A percentile compares a stretch with the other conserved stretches of the same genome.
Conservation (phyloP, 306 rosid species). For the Ormosia emarginata region DNA sequence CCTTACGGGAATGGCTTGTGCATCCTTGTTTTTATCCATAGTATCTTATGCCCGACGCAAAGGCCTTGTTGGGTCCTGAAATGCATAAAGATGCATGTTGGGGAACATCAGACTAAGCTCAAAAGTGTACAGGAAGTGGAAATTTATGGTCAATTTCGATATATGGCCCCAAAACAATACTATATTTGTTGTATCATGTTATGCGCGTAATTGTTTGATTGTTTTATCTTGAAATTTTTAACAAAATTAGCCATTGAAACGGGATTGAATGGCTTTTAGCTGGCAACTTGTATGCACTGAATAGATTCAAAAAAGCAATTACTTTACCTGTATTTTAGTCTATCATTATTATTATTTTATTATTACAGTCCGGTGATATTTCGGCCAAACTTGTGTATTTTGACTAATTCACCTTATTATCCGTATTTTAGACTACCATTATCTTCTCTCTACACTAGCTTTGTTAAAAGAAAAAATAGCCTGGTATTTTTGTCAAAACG, state of each 20-base stretch:
- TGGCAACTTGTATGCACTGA: not conserved
- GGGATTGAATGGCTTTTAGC: not conserved
- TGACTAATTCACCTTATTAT: too few species aligned
- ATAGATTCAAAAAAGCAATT: not conserved
- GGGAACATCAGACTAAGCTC: not conserved
- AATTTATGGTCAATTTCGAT: not conserved
- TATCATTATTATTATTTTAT: too few species aligned
- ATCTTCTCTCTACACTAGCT: too few species aligned
- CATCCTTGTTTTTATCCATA: constrained; percentile 52
- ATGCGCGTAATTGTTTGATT: not conserved
- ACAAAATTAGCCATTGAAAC: not conserved
- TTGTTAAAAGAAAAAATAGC: not conserved
- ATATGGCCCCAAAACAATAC: not conserved
- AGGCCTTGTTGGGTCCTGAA: constrained; percentile 89
- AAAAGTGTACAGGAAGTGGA: not conserved
- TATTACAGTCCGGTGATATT: too few species aligned
- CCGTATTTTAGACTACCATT: not conserved
- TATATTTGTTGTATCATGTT: not conserved
- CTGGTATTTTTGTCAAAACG: not conserved
- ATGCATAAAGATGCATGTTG: constrained; percentile 3
- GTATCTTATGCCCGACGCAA: constrained; percentile 78
- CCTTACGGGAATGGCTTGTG: constrained; percentile 52
- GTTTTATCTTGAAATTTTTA: not conserved
- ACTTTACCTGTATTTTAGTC: too few species aligned
- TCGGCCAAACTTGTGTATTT: too few species aligned